These are phyloP conservation scores for Zasmidium cellare DNA, from an alignment of 2,329 filamentous ascomycete species.

Conservation along the genomic window DNA sequence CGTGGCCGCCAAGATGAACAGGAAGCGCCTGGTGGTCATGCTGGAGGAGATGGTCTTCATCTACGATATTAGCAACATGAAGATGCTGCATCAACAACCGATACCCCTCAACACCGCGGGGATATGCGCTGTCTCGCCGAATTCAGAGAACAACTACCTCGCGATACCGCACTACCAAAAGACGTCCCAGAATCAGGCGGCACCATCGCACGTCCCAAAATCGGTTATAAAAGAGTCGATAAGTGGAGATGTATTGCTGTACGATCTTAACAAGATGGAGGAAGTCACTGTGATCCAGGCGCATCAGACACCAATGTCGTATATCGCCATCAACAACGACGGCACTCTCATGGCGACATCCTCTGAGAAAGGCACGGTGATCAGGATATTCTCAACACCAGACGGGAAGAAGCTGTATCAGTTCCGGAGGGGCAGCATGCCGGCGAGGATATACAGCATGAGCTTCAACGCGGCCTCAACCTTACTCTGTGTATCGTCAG, in stretches of 20 bases:
- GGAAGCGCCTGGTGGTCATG: constrained; percentile 89
- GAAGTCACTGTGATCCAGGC: constrained; percentile 95
- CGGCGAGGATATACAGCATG: constrained; percentile 96
- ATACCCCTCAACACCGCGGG: constrained; percentile 88
- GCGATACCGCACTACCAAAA: constrained; percentile 84
- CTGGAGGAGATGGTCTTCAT: constrained; percentile 96
- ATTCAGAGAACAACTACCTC: constrained; percentile 92
- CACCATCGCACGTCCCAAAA: constrained; percentile 82
- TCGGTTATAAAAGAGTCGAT: constrained; percentile 68
- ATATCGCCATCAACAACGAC: constrained; percentile 87
- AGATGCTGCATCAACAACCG: constrained; percentile 84
- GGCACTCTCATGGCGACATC: constrained; percentile 90
- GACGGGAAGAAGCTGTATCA: constrained; percentile 91
- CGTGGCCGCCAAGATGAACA: constrained; percentile 87
- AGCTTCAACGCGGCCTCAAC: constrained; percentile 95
- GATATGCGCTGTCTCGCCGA: constrained; percentile 88
- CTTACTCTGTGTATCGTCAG: constrained; percentile 90
- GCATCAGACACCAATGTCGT: constrained; percentile 86
- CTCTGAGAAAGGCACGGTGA: constrained; percentile 96
- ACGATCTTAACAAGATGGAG: constrained; percentile 84
- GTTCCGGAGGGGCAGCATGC: constrained; percentile 92
- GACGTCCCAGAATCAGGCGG: constrained; percentile 37
- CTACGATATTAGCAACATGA: constrained; percentile 99
- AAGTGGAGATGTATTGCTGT: constrained; percentile 88
- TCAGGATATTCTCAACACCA: constrained; percentile 91